Evolutionary conservation across 192 early-diverging fungal genomes (phyloP).

Genomic region (Jimgerdemannia flammicorona): DNA sequence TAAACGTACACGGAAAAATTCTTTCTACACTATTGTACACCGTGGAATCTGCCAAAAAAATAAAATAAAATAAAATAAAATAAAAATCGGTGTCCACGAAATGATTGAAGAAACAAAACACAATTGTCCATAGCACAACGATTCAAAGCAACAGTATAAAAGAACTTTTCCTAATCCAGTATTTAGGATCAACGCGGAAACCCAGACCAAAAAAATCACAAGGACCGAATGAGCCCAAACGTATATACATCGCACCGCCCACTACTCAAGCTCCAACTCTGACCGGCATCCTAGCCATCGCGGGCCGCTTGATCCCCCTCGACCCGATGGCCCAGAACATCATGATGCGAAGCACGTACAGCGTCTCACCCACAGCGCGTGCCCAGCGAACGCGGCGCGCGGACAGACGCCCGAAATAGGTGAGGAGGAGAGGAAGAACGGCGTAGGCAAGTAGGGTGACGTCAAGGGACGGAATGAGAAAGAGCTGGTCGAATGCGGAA

Average conservation of each 20-base stretch:
- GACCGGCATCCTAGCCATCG: background rate
- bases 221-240: too few relatives aligned
- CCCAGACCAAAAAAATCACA: background rate
- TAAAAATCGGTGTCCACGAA: background rate
- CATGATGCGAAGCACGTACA: background rate
- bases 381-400: background rate
- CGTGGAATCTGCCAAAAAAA: background rate
- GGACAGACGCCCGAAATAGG: background rate
- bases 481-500: background rate
- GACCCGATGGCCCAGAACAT: background rate
- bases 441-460: background rate
- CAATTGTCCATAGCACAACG: background rate
- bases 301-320: background rate
- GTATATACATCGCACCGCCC: too few relatives aligned
- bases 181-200: background rate
- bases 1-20: too few relatives aligned
- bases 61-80: background rate
- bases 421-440: background rate
- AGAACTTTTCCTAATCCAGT: background rate
- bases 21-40: background rate
- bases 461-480: background rate
- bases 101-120: too few relatives aligned
- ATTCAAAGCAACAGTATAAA: background rate
- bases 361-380: background rate
- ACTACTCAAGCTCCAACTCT: background rate